Evolutionary conservation across 306 rosid species (phyloP), one percentile per base, ranked within the genome.

Genomic region (Vicia sativa): DNA sequence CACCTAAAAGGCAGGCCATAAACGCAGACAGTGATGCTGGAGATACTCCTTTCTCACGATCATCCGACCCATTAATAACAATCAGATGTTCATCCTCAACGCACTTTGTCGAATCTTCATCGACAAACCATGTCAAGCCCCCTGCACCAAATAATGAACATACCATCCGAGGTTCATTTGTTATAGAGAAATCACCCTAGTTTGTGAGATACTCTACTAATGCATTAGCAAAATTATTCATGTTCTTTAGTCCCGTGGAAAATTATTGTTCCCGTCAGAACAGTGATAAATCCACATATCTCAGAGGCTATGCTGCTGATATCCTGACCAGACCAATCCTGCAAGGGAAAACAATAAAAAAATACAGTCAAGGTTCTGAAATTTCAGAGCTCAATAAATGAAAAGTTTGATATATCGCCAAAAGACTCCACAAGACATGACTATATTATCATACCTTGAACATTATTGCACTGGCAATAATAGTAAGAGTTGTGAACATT

Each of bases 241-340:
- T 83, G 83, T 53, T 93, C 93, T 80, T 85, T 93, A 54, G 95
- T 88, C 31, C 81, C 82, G 46, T 93, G 98, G 68, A 93, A 87
- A 69, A 93, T 82, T 67, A 90, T 77, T 26, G 98, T 90, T 80
- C 98, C 98, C 0, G 98, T 83, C 67, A 93, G 89, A 60, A 93
- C 93, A 12, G 93, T 90, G 71, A 90, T 82, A 81, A 93, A 93
- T 69, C 98, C 98, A 73, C 97, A 90, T 75, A 93, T 68, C 79
- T 90, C 98, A 39, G 98, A 90, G 59, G 87, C 91, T 70, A 93
- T 79, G 79, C 90, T 88, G 82, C 83, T 88, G 11, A 37, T 83
- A 64, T 80, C 44, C 87, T 93, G 98, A 62, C 95, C 95, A 37
- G 89, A 88, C 98, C 98, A 93, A 74, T 93, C 98, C 98, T 93